Conservation (phyloP, 805 yeast species). For the Yarrowia porcina region DNA sequence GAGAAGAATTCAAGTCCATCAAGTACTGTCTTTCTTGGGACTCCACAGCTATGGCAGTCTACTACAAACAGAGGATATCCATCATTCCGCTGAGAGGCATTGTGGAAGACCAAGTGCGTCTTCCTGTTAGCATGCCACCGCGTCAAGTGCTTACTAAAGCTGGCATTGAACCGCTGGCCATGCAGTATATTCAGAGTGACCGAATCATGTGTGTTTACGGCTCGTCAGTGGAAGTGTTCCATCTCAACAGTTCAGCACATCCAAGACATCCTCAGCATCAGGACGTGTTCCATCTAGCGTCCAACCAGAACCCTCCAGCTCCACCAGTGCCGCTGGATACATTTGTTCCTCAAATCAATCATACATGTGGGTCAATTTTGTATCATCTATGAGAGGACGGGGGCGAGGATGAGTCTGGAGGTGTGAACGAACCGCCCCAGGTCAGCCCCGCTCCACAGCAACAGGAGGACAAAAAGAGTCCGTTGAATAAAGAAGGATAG, state of each 20-base stretch:
- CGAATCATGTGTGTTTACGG: conserved; percentile 23
- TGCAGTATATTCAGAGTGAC: conserved; percentile 25
- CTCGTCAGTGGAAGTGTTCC: conserved; percentile 5
- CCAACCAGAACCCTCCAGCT: conserved; percentile 12
- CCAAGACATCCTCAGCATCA: conserved; percentile 21
- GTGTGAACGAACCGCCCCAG: background rate
- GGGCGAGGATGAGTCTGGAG: background rate
- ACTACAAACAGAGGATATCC: conserved; percentile 15
- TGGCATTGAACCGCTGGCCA: conserved; percentile 1
- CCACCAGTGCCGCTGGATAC: conserved; percentile 14
- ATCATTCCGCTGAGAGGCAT: conserved; percentile 1
- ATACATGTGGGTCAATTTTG: conserved; percentile 13
- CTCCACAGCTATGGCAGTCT: conserved; percentile 19
- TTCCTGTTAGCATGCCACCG: conserved; percentile 15
- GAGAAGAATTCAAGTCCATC: conserved; percentile 9
- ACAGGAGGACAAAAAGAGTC: background rate
- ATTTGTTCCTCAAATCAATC: conserved; percentile 16
- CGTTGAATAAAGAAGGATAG: no score
- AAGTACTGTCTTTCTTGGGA: conserved; percentile 23
- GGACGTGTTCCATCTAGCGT: conserved; percentile 11
- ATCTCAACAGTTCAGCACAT: conserved; percentile 14
- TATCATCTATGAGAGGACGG: conserved; percentile 16
- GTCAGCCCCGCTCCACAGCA: background rate
- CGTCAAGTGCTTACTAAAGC: conserved; percentile 1
- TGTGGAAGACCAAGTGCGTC: background rate